These are phyloP conservation scores for Cyberlindnera petersonii DNA, from an alignment of 805 yeast species.

Conservation along the genomic window DNA sequence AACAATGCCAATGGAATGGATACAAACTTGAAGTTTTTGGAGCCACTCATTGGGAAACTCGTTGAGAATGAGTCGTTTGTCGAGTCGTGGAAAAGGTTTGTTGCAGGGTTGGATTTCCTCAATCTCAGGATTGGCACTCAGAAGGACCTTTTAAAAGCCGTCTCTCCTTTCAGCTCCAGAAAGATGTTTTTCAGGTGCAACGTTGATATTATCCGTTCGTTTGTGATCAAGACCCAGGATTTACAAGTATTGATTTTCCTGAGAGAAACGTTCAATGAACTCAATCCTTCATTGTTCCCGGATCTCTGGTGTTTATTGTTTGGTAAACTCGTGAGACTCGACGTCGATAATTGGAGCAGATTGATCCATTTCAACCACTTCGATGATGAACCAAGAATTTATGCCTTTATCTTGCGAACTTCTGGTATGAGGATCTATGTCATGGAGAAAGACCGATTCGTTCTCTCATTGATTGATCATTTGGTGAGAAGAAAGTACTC, in stretches of 20 bases:
- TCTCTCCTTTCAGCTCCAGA: slow-evolving; percentile 11
- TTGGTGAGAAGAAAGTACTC: slow-evolving; percentile 12
- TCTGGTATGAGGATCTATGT: slow-evolving; percentile 16
- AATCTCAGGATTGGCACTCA: slow-evolving; percentile 9
- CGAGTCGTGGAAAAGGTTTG: slow-evolving; percentile 10
- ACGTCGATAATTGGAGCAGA: slow-evolving; percentile 24
- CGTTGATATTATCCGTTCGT: slow-evolving; percentile 7
- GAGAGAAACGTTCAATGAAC: slow-evolving; percentile 12
- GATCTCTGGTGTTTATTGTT: slow-evolving; percentile 23
- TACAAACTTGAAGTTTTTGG: slow-evolving; percentile 7
- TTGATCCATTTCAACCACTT: slow-evolving; percentile 22
- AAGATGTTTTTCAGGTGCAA: slow-evolving; percentile 10
- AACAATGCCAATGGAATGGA: slow-evolving; percentile 7
- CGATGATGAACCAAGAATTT: slow-evolving; percentile 22
- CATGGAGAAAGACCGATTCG: slow-evolving; percentile 18
- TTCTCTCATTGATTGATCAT: slow-evolving; percentile 16
- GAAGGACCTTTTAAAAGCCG: slow-evolving; percentile 7
- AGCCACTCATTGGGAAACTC: slow-evolving; percentile 2
- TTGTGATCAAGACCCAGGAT: neutral
- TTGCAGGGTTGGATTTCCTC: slow-evolving; percentile 1
- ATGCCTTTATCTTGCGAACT: slow-evolving; percentile 19
- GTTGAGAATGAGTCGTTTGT: slow-evolving; percentile 2
- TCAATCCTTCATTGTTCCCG: slow-evolving; percentile 19
- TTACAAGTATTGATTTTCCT: slow-evolving; percentile 8
- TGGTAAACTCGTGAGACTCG: slow-evolving; percentile 15